Evolutionary conservation across 192 early-diverging fungal species (phyloP).

Genomic region (Paraglomus occultum): DNA sequence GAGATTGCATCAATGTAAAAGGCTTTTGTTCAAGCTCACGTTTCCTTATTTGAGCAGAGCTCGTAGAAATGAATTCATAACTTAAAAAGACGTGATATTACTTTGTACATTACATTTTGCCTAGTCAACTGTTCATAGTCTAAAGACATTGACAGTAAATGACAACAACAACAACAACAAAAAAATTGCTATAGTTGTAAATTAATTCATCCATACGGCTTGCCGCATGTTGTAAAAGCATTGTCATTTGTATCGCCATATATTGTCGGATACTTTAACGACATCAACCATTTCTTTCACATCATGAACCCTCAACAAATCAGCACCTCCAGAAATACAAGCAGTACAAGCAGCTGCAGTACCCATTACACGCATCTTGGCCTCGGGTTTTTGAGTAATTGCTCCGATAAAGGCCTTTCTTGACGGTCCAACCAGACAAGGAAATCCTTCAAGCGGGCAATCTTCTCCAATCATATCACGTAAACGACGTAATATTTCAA

Average conservation of each 20-base stretch:
- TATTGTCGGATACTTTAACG: conserved; percentile 73
- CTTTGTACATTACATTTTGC: too few relatives aligned
- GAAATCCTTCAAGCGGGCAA: conserved; percentile 63
- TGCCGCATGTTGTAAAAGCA: too few relatives aligned
- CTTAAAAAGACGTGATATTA: too few relatives aligned
- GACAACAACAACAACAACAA: too few relatives aligned
- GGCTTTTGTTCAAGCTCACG: too few relatives aligned
- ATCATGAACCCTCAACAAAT: conserved; percentile 92
- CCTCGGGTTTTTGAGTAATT: conserved; percentile 60
- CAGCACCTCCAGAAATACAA: conserved; percentile 75
- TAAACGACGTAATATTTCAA: conserved; percentile 79
- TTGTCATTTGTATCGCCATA: conserved; percentile 24
- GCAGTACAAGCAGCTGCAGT: conserved; percentile 88
- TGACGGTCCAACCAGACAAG: conserved; percentile 87
- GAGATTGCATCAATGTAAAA: too few relatives aligned
- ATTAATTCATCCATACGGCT: too few relatives aligned
- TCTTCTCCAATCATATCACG: conserved; percentile 52
- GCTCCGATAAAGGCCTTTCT: conserved; percentile 92
- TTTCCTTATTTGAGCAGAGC: too few relatives aligned
- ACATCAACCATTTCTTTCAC: conserved; percentile 93
- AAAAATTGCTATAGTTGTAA: too few relatives aligned
- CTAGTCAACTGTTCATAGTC: too few relatives aligned
- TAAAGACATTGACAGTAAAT: too few relatives aligned
- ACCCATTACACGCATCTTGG: conserved; percentile 76
- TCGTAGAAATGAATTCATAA: too few relatives aligned